phyloP scores from a whole-genome alignment of 1,139 yeast genomes.

The Zygosaccharomyces pseudobailii region DNA sequence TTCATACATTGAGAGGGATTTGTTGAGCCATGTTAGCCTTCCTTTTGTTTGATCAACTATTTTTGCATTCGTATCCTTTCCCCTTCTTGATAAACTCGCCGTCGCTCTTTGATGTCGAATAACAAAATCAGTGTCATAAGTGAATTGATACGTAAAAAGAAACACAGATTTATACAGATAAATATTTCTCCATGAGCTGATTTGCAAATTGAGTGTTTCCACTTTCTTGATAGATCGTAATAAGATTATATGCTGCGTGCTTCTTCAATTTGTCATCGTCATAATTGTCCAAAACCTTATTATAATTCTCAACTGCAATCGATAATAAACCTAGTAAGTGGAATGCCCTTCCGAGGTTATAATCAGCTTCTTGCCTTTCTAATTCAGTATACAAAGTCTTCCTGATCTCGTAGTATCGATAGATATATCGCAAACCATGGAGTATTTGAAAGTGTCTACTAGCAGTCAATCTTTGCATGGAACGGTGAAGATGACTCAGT shows the following conservation, averaged over 20 bases:
- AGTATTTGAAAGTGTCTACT: constrained; percentile 82
- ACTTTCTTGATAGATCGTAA: constrained; percentile 65
- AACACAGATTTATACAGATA: too few relatives aligned
- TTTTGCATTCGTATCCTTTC: background rate
- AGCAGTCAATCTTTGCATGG: constrained; percentile 83
- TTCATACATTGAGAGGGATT: constrained; percentile 18
- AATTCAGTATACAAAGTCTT: constrained; percentile 33
- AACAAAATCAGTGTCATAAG: background rate
- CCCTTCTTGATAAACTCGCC: background rate
- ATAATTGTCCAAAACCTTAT: constrained; percentile 49
- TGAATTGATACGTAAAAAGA: background rate
- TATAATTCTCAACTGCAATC: constrained; percentile 68
- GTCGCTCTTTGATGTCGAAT: background rate
- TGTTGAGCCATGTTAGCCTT: constrained; percentile 10
- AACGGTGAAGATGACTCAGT: constrained; percentile 79
- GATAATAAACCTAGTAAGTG: constrained; percentile 75
- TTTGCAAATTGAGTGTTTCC: constrained; percentile 68
- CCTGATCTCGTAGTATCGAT: constrained; percentile 59
- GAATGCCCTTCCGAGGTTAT: constrained; percentile 78
- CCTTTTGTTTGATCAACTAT: background rate
- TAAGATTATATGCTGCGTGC: constrained; percentile 84
- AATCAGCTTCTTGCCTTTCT: constrained; percentile 73
- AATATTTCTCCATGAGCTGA: constrained; percentile 56
- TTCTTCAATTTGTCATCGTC: constrained; percentile 53
- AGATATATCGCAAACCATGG: constrained; percentile 76